Base-by-base conservation (phyloP, 2,329 filamentous ascomycete species). In the Pestalotiopsis sp. region DNA sequence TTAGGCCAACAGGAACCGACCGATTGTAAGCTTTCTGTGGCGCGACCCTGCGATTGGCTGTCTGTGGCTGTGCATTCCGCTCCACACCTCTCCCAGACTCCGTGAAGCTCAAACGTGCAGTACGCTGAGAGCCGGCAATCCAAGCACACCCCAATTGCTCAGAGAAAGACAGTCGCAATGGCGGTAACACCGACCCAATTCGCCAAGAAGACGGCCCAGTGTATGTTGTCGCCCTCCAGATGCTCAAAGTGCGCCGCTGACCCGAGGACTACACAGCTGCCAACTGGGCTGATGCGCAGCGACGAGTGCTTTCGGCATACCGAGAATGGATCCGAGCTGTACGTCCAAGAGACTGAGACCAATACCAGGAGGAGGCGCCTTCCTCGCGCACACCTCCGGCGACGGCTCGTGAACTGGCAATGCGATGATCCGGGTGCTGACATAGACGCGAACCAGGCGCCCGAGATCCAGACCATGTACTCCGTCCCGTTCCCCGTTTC, bases 391-490 rank as follows among this genome's bases (percentile, higher is more conserved):
- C 25, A 17, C 27, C 20, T 20, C 20, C 17, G 59, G 2, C 14
- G 59, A 36, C 14, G 14, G 5, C 27, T 62, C n/a, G 14, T n/a
- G 17, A 20, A 14, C 31, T 11, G 17, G 7, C 20, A 17, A 36
- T 14, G 36, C 13, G 59, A 65, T 52, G 17, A 36, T 7, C n/a
- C 45, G 31, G 12, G 17, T 20, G n/a, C 60, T 65, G 59, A 64
- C 52, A 36, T 36, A 27, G 13, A n/a, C 20, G 17, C 23, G 61
- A 31, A 67, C 59, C 80, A 99, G 96, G 94, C 94, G 56, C 95
- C 96, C 70, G 95, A 98, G 81, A 95, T 99, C 79, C 96, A 98
- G 83, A 92, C 90, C 71, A 97, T 98, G 94, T 99, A 99, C 89
- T 93, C 92, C 71, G 86, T 99, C 78, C 93, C 93, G 80, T 89